Conservation (phyloP, 2,329 filamentous ascomycete genomes). For the Aspergillus terreus region DNA sequence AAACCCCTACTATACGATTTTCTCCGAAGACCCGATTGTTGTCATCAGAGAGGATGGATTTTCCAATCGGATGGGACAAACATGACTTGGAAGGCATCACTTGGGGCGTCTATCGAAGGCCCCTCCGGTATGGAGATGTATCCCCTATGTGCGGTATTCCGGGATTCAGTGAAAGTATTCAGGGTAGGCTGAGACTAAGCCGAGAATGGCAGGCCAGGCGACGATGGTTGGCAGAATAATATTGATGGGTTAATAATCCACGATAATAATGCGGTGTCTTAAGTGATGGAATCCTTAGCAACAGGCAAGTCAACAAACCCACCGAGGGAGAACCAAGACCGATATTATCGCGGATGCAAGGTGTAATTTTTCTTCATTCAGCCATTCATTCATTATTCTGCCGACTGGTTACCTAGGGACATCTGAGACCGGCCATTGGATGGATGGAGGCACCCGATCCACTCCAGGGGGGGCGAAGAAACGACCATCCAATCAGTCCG, state of each 20-base stretch:
- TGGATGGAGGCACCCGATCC: background rate
- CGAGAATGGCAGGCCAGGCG: background rate
- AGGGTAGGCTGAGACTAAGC: background rate
- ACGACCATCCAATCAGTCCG: conserved; percentile 2
- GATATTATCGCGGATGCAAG: background rate
- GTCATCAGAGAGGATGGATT: background rate
- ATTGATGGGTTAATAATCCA: too few species aligned
- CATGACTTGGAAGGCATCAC: too few species aligned
- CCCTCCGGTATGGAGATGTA: too few species aligned
- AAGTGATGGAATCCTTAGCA: background rate
- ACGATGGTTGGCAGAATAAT: background rate
- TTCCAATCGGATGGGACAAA: too few species aligned
- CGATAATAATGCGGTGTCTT: too few species aligned
- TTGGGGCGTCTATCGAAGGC: too few species aligned
- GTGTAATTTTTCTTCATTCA: too few species aligned
- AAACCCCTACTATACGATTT: background rate
- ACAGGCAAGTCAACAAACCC: background rate
- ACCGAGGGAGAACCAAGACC: background rate
- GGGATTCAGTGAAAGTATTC: background rate
- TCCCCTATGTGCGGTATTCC: background rate
- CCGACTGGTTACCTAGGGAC: background rate
- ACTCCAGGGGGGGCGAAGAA: conserved; percentile 1
- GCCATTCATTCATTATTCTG: background rate
- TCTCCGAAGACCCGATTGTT: background rate
- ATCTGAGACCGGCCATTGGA: background rate